Percentiles rank a stretch among this genome's conserved stretches.
phyloP scores from a whole-genome alignment of 768 basidiomycete species.

The Mycena latifolia region DNA sequence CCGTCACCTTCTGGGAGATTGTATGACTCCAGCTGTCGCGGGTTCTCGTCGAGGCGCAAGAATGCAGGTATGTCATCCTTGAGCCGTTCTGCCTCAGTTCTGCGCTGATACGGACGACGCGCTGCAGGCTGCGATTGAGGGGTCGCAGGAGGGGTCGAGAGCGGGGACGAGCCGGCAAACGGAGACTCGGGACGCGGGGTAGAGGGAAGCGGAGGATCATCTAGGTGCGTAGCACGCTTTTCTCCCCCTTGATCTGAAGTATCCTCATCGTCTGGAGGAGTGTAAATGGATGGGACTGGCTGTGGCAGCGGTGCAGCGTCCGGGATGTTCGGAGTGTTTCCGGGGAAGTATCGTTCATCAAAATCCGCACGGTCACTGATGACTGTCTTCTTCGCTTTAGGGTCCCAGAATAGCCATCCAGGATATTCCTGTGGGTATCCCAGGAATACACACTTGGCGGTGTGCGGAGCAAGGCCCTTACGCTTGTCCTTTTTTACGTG shows the following conservation, averaged over 20 bases:
- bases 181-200: conserved; percentile 5
- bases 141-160: background rate
- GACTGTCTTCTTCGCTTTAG: conserved; percentile 15
- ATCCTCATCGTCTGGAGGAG: background rate
- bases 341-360: no score
- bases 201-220: background rate
- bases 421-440: conserved; percentile 49
- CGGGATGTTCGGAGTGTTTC: conserved; percentile 18
- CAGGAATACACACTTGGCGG: conserved; percentile 50
- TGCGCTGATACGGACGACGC: conserved; percentile 5
- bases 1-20: background rate
- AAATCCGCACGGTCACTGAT: conserved; percentile 40
- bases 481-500: conserved; percentile 49
- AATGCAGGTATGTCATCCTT: conserved; percentile 2
- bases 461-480: conserved; percentile 41
- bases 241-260: conserved; percentile 14
- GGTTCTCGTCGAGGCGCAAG: background rate
- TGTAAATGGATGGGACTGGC: conserved; percentile 2
- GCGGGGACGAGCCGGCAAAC: background rate
- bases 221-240: background rate
- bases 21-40: background rate
- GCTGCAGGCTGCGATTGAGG: background rate
- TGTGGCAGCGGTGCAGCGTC: background rate
- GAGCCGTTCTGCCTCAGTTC: conserved; percentile 1
- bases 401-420: conserved; percentile 51